Base-by-base conservation (phyloP, 495 filamentous ascomycete genomes). In the Aspergillus affinis region DNA sequence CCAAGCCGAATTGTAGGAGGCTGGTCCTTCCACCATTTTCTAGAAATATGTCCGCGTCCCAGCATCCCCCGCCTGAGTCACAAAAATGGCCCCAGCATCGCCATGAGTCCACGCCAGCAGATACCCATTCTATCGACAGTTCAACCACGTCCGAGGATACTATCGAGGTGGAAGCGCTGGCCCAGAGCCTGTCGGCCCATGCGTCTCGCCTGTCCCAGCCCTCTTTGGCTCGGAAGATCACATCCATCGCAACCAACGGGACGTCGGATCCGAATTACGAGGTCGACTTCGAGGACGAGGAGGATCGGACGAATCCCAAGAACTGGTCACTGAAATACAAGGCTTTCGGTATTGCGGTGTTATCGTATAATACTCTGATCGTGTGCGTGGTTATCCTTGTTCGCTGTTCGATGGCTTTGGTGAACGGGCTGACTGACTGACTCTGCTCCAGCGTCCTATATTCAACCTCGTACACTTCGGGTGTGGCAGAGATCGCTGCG, bases 241-340 rank as follows among this genome's bases (percentile, higher is more conserved):
- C 84, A 7, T 85, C 84, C 32, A 70, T 85, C 54, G 77, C 74
- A 10, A 90, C 86, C 12, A 79, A 79, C 51, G 82, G 78, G 20
- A 88, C 86, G 2, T 72, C 81, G 4, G 79, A 86, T 61, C 85
- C 88, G 2, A 81, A 83, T 26, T 93, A 84, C 67, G 92, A 97
- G 66, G 84, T 97, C 26, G 84, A 84, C 61, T 93, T 90, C 72
- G 82, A 85, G 19, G 78, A 78, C 0, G 79, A 85, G 13, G 70
- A 76, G 48, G 89, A 95, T 62, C 79, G 78, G 3, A 79, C 81
- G 17, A 90, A 94, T 68, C 91, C 92, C 18, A 78, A 81, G 61
- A 90, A 92, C 69, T 96, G 91, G 92, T 71, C 84, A 0, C 54
- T 89, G 19, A 80, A 70, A 72, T 90, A 91, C 71, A 88, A 88